Evolutionary conservation across 2,329 filamentous ascomycete species (phyloP), one percentile per base, ranked within the genome.

Genomic region (Cercospora nicotianae): DNA sequence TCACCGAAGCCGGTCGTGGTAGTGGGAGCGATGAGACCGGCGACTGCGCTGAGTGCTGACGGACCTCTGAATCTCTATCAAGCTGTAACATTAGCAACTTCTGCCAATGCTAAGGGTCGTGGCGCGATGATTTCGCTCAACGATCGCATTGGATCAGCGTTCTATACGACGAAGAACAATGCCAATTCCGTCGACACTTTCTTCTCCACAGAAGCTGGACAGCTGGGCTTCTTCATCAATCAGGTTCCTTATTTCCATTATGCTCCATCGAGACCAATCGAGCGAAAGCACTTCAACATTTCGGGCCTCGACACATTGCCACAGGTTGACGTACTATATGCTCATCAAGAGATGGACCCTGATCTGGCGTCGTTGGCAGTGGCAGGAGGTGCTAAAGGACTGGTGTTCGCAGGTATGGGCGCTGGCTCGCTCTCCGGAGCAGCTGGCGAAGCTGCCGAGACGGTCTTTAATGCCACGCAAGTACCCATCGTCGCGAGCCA

Each of bases 181-280:
- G 86, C 87, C 60, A 89, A 90, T 78, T 82, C 84, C 1, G 80
- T 89, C 60, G 87, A 90, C 73, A 87, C 87, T 7, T 90, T 90
- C 82, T 84, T 83, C 74, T 82, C 84, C 1, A 79, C 79, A 13
- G 87, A 90, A 77, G 81, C 82, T 71, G 86, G 87, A 1, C 83
- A 83, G 68, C 80, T 90, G 0, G 88, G 88, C 39, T 81, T 82
- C 66, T 85, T 90, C 75, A 82, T 88, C 73, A 84, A 87, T 72
- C 81, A 87, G 66, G 80, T 83, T 42, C 87, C 87, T 0, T 83
- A 85, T 72, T 90, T 89, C 80, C 90, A 85, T 80, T 89, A 83
- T 72, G 81, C 82, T 9, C 81, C 87, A 0, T 79, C 82, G 2
- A 78, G 80, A 55, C 84, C 87, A 12, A 76, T 83, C 23, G 82